Percentiles rank a stretch among this genome's conserved stretches.
phyloP scores from a whole-genome alignment of 805 yeast genomes.

The Schwanniomyces vanrijiae region DNA sequence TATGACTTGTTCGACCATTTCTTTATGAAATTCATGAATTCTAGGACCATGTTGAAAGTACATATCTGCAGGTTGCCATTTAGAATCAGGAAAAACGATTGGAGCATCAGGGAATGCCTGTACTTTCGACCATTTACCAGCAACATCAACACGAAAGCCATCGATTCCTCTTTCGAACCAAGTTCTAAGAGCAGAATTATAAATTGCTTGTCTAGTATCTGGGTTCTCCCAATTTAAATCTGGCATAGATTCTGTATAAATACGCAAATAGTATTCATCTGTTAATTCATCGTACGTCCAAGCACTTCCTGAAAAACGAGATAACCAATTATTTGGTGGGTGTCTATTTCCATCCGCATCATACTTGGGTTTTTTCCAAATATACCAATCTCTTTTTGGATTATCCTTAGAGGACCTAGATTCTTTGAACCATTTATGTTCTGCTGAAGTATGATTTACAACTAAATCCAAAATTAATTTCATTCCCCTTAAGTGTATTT shows the following conservation, averaged over 20 bases:
- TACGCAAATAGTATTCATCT: conserved; percentile 53
- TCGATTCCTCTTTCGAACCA: conserved; percentile 59
- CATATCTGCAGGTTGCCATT: conserved; percentile 38
- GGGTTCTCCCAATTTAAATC: conserved; percentile 63
- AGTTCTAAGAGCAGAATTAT: conserved; percentile 47
- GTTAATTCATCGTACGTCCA: conserved; percentile 58
- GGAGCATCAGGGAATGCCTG: conserved; percentile 50
- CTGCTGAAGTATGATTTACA: conserved; percentile 56
- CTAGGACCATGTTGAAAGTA: conserved; percentile 49
- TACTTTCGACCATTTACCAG: conserved; percentile 51
- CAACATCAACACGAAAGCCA: conserved; percentile 60
- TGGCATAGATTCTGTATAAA: conserved; percentile 56
- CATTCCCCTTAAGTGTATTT: conserved; percentile 49
- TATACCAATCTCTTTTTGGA: conserved; percentile 62
- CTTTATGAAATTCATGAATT: conserved; percentile 58
- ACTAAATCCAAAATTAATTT: conserved; percentile 56
- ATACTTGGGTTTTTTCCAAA: conserved; percentile 53
- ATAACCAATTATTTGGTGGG: conserved; percentile 59
- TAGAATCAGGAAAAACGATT: conserved; percentile 37
- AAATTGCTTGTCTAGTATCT: conserved; percentile 36
- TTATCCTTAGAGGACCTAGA: conserved; percentile 49
- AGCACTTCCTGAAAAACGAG: conserved; percentile 54
- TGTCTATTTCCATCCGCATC: conserved; percentile 49
- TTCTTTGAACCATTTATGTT: conserved; percentile 60
- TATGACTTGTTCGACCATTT: conserved; percentile 43